A percentile compares a stretch with the other conserved stretches of the same genome.
Evolutionary conservation across 192 early-diverging fungal species (phyloP).

Genomic region (Geranomyces michiganensis): DNA sequence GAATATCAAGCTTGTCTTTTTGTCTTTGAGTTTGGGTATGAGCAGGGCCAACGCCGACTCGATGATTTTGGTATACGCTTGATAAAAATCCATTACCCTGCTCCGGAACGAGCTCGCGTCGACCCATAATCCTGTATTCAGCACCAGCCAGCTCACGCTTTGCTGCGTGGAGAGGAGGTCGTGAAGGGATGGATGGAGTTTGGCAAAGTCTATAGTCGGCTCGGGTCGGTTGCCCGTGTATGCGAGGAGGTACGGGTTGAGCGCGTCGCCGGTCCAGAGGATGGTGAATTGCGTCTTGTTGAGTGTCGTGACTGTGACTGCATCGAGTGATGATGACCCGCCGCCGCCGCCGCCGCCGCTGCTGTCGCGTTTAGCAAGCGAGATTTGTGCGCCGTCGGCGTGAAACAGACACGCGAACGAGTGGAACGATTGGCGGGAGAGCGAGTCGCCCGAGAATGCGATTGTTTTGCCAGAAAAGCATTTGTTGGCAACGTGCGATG

Average conservation of each 20-base stretch:
- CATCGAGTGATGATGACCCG: too few relatives aligned
- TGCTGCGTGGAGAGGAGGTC: conserved; percentile 4
- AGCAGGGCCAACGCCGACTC: not conserved
- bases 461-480: not conserved
- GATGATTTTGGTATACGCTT: conserved; percentile 10
- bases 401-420: conserved; percentile 3
- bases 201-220: not conserved
- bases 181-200: not conserved
- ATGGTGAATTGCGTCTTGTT: too few relatives aligned
- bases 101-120: not conserved
- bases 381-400: not conserved
- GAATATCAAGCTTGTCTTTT: not conserved
- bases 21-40: not conserved
- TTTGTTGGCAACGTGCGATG: not conserved
- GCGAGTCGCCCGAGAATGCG: conserved; percentile 14
- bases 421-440: conserved; percentile 15
- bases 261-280: conserved; percentile 15
- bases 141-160: not conserved
- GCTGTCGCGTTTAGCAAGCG: not conserved
- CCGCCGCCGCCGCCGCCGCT: too few relatives aligned
- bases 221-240: conserved; percentile 5
- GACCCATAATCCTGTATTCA: conserved; percentile 18
- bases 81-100: not conserved
- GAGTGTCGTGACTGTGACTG: too few relatives aligned
- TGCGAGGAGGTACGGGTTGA: conserved; percentile 15